phyloP scores from a whole-genome alignment of 1,284 basidiomycete genomes.

The Ganoderma lucidum region DNA sequence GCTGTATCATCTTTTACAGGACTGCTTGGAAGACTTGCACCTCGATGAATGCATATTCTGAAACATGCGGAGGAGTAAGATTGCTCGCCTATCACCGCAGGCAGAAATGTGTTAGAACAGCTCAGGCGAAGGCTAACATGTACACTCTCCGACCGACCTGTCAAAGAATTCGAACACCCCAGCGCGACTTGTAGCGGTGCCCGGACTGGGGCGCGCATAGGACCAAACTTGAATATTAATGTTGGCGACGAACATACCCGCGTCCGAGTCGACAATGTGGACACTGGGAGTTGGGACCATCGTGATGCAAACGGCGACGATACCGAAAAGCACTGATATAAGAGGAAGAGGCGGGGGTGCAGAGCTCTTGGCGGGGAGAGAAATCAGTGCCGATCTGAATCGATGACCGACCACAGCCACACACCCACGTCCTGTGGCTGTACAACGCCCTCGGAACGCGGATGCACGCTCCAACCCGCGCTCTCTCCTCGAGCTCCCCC shows the following conservation, averaged over 20 bases:
- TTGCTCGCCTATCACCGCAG: neutral
- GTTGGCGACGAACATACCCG: neutral
- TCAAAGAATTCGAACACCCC: too few species aligned
- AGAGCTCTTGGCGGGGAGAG: neutral
- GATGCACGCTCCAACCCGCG: neutral
- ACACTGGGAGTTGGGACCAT: neutral
- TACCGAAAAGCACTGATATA: neutral
- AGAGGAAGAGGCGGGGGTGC: neutral
- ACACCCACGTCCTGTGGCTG: neutral
- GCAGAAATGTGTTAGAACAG: neutral
- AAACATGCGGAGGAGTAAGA: neutral
- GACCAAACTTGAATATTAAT: too few species aligned
- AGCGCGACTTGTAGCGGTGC: too few species aligned
- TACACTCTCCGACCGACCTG: neutral
- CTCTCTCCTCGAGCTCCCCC: neutral
- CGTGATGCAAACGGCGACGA: neutral
- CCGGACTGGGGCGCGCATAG: too few species aligned
- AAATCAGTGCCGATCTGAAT: neutral
- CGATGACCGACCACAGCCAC: neutral
- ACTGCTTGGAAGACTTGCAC: too few species aligned
- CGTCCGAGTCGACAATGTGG: neutral
- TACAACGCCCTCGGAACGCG: neutral
- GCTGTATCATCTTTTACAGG: too few species aligned
- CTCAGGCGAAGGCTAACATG: neutral
- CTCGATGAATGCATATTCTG: neutral